Conservation (phyloP, 2,329 filamentous ascomycete species). For the Ampelomyces quisqualis region DNA sequence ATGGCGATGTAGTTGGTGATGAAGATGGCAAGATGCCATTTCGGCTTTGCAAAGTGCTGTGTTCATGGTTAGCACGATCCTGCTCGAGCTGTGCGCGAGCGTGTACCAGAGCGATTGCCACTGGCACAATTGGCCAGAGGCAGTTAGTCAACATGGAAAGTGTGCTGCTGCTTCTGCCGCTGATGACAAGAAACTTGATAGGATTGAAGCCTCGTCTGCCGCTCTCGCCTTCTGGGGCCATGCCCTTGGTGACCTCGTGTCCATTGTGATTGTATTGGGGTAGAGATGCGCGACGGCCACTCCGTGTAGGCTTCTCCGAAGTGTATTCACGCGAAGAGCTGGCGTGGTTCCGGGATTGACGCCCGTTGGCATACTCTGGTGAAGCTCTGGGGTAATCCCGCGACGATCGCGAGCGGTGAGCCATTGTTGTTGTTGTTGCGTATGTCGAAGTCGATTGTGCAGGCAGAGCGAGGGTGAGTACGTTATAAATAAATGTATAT, state of each 20-base stretch:
- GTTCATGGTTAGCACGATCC: slow-evolving; percentile 5
- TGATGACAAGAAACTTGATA: slow-evolving; percentile 62
- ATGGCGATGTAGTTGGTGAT: slow-evolving; percentile 73
- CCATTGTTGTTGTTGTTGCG: slow-evolving; percentile 20
- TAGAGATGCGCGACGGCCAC: slow-evolving; percentile 21
- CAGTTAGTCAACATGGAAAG: slow-evolving; percentile 67
- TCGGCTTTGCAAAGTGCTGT: slow-evolving; percentile 54
- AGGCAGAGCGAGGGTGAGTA: slow-evolving; percentile 3
- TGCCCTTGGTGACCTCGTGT: slow-evolving; percentile 46
- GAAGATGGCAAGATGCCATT: slow-evolving; percentile 66
- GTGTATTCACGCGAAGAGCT: slow-evolving; percentile 23
- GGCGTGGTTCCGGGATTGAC: slow-evolving; percentile 16
- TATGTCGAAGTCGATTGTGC: slow-evolving; percentile 1
- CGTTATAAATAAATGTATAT: slow-evolving; percentile 5
- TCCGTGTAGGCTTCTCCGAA: slow-evolving; percentile 25
- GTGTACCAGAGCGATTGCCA: slow-evolving; percentile 64
- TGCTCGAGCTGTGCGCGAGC: not conserved
- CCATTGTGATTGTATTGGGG: slow-evolving; percentile 49
- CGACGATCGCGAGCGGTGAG: slow-evolving; percentile 16
- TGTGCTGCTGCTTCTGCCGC: slow-evolving; percentile 63
- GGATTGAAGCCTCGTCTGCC: slow-evolving; percentile 67
- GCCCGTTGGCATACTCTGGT: slow-evolving; percentile 9
- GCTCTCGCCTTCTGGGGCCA: slow-evolving; percentile 63
- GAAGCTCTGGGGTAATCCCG: slow-evolving; percentile 18
- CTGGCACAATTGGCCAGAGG: slow-evolving; percentile 73